These are phyloP conservation scores for Phycomyces blakesleeanus DNA, from an alignment of 192 early-diverging fungal genomes.

Conservation along the genomic window DNA sequence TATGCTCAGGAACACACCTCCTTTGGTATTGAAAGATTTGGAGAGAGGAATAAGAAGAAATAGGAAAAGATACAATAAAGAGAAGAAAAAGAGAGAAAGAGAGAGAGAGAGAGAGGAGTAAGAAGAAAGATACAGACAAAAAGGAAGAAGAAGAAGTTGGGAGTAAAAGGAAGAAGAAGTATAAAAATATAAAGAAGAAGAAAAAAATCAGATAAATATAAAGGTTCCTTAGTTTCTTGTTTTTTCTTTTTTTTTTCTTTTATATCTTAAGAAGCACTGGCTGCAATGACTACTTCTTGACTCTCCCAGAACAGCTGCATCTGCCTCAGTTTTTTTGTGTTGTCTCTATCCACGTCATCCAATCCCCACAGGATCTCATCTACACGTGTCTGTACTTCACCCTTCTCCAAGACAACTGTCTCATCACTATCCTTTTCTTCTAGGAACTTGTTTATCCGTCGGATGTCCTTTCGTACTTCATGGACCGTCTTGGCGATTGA, in stretches of 20 bases:
- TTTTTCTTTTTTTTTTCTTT: too few relatives aligned
- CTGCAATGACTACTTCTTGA: neutral
- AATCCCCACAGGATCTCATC: slow-evolving; percentile 42
- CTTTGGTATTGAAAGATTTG: neutral
- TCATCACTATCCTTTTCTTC: slow-evolving; percentile 38
- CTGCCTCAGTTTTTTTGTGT: slow-evolving; percentile 30
- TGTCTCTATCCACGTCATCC: slow-evolving; percentile 33
- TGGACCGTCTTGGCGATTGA: slow-evolving; percentile 39
- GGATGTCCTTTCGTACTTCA: slow-evolving; percentile 36
- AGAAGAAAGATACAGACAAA: neutral
- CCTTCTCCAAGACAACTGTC: slow-evolving; percentile 31
- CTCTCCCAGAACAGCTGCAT: slow-evolving; percentile 36
- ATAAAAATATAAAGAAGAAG: neutral
- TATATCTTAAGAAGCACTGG: slow-evolving; percentile 1
- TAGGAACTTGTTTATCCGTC: slow-evolving; percentile 32
- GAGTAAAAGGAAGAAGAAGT: neutral
- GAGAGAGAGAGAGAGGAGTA: neutral
- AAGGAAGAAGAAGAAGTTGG: too few relatives aligned
- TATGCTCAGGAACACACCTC: neutral
- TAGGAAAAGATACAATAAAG: neutral
- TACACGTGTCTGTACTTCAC: slow-evolving; percentile 33
- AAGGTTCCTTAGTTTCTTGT: too few relatives aligned
- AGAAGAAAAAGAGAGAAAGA: neutral
- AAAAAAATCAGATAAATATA: neutral
- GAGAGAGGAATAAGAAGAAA: neutral